phyloP scores from a whole-genome alignment of 1,139 yeast genomes.

The Suhomyces bribrorum region DNA sequence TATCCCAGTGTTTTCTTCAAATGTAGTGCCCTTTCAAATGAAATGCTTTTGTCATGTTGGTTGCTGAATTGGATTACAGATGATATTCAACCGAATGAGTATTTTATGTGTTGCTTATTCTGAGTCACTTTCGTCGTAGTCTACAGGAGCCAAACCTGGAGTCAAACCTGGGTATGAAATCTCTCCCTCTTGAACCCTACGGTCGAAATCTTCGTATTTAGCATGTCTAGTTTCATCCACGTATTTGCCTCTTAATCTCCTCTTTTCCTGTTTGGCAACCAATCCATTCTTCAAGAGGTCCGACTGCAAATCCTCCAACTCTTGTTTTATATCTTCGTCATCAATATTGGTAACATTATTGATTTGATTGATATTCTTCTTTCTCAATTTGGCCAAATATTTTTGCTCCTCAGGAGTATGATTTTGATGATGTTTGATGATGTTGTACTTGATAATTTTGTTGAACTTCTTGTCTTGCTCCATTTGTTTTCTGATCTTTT shows the following conservation, averaged over 20 bases:
- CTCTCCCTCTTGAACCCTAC: constrained; percentile 44
- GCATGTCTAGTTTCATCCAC: constrained; percentile 16
- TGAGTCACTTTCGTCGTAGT: constrained; percentile 50
- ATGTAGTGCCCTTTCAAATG: too few species aligned
- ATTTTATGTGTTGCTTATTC: constrained; percentile 22
- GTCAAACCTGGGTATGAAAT: constrained; percentile 70
- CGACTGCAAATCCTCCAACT: constrained; percentile 43
- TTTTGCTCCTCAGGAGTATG: constrained; percentile 45
- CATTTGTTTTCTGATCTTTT: constrained; percentile 37
- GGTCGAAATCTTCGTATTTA: constrained; percentile 43
- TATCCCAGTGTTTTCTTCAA: too few species aligned
- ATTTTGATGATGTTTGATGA: constrained; percentile 45
- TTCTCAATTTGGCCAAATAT: constrained; percentile 51
- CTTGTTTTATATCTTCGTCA: constrained; percentile 44
- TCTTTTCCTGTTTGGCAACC: constrained; percentile 25
- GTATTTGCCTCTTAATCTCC: constrained; percentile 23
- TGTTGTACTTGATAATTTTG: constrained; percentile 52
- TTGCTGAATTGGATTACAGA: too few species aligned
- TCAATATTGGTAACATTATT: constrained; percentile 48
- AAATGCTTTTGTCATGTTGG: background rate
- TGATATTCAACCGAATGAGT: too few species aligned
- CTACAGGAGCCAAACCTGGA: constrained; percentile 92
- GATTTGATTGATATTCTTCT: constrained; percentile 49
- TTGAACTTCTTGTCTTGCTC: constrained; percentile 43
- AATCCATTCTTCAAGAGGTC: constrained; percentile 33